Base-by-base conservation (phyloP, 1,284 basidiomycete species). In the Pisolithus thermaeus region DNA sequence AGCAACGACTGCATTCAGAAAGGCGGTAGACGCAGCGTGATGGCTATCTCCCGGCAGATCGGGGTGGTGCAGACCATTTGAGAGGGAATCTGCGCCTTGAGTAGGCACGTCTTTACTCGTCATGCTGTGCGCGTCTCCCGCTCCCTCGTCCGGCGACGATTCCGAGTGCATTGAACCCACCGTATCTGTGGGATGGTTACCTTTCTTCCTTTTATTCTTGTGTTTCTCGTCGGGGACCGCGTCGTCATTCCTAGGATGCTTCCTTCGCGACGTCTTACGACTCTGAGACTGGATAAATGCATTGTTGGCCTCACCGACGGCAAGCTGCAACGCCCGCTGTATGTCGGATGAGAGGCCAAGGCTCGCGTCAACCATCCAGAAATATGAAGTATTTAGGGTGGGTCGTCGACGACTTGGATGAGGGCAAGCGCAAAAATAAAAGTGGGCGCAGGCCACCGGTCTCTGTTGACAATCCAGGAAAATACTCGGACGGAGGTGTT, bases 1-100 rank as follows among this genome's bases (percentile, higher is more conserved):
- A 47, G 77, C 76, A 23, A 78, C 73, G n/a, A 81, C 73, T 0
- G 79, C 79, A 50, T 79, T 81, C 27, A 87, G 67, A 44, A 87
- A 76, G n/a, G 80, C 81, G 22, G 76, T 70, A 4, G 75, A 70
- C 42, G 74, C 71, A 23, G 70, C 59, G 49, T 70, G 66, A n/a
- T 69, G 66, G 35, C 66, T 64, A 37, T 62, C 60, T 27, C 54
- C 67, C 38, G 66, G 63, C 37, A 66, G 60, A 46, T 62, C 55
- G 32, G 32, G 32, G 44, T 69, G 58, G 23, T 67, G 61, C 46
- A 56, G 46, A 46, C 55, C 55, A 14, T 9, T 11, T 0, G 58
- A 27, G 18, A 53, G 50, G 1, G 30, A 23, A 40, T 16, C 25
- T 20, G 36, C 16, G 6, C 2, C n/a, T 32, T 43, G 20, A 11